Percentiles rank a stretch among this genome's conserved stretches.
Conservation (phyloP, 225 moss, liverwort and hornwort genomes). For the Pseudoscleropodium purum region DNA sequence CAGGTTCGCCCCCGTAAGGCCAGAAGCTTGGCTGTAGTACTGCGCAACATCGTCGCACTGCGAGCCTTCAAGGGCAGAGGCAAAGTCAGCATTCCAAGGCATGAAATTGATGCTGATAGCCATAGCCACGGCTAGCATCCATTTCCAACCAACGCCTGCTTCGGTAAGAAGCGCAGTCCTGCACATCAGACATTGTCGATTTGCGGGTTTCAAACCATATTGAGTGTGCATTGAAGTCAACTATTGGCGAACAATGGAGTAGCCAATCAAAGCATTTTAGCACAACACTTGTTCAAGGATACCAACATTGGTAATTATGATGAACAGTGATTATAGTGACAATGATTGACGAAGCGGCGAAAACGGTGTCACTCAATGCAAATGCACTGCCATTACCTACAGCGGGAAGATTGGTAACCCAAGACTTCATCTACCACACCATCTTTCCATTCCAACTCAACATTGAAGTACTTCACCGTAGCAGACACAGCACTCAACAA, state of each 20-base stretch:
- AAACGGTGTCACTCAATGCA: background rate
- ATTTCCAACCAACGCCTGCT: slow-evolving; percentile 5
- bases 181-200: background rate
- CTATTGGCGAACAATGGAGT: background rate
- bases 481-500: background rate
- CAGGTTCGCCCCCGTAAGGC: slow-evolving; percentile 33
- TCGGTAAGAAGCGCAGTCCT: background rate
- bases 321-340: background rate
- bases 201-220: background rate
- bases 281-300: background rate
- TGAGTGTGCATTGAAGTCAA: background rate
- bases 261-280: background rate
- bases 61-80: slow-evolving; percentile 3
- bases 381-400: background rate
- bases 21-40: slow-evolving; percentile 40
- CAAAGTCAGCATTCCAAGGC: slow-evolving; percentile 19
- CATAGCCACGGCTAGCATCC: slow-evolving; percentile 19
- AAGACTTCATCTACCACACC: background rate
- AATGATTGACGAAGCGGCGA: background rate
- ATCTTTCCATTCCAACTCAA: background rate
- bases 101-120: slow-evolving; percentile 19
- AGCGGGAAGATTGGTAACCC: background rate
- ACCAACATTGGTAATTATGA: background rate
- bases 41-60: slow-evolving; percentile 26
- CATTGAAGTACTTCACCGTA: background rate